Percentiles rank a stretch among this genome's conserved stretches.
Conservation (phyloP, 1,139 yeast genomes). For the Magnusiomyces paraingens region DNA sequence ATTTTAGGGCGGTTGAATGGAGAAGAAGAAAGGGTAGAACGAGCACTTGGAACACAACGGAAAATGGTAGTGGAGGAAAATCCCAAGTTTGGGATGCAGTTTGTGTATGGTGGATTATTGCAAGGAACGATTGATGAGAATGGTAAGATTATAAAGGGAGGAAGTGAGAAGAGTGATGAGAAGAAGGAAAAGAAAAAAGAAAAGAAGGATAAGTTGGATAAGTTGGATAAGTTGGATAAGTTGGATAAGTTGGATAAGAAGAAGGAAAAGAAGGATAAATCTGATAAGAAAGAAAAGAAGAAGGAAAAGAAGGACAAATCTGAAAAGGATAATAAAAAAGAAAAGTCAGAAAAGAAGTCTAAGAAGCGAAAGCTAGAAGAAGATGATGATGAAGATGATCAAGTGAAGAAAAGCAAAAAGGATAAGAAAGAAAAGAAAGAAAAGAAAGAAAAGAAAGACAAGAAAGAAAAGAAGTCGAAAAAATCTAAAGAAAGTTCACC, state of each 20-base stretch:
- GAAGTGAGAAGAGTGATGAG: conserved; percentile 43
- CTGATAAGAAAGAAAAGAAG: conserved; percentile 7
- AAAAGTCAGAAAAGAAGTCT: too few relatives aligned
- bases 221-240: conserved; percentile 24
- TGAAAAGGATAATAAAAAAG: too few relatives aligned
- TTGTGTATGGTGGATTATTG: conserved; percentile 77
- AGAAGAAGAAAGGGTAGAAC: conserved; percentile 26
- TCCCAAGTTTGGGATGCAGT: conserved; percentile 74
- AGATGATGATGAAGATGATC: too few relatives aligned
- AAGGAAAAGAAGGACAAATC: conserved; percentile 23
- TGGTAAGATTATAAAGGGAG: conserved; percentile 48
- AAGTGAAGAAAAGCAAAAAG: too few relatives aligned
- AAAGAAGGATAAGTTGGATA: conserved; percentile 26
- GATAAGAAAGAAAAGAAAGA: too few relatives aligned
- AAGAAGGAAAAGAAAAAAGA: conserved; percentile 28
- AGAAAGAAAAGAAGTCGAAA: conserved; percentile 22
- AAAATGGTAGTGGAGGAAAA: conserved; percentile 56
- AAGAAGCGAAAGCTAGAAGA: conserved; percentile 24
- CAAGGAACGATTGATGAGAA: conserved; percentile 75
- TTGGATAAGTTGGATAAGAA: conserved; percentile 22
- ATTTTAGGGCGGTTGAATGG: conserved; percentile 72
- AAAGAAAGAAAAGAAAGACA: neutral
- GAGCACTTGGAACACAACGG: conserved; percentile 34
- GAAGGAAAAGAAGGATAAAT: conserved; percentile 17
- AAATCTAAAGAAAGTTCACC: conserved; percentile 20